Evolutionary conservation across 2,329 filamentous ascomycete genomes (phyloP), one percentile per base, ranked within the genome.

Genomic region (Cytospora mali): DNA sequence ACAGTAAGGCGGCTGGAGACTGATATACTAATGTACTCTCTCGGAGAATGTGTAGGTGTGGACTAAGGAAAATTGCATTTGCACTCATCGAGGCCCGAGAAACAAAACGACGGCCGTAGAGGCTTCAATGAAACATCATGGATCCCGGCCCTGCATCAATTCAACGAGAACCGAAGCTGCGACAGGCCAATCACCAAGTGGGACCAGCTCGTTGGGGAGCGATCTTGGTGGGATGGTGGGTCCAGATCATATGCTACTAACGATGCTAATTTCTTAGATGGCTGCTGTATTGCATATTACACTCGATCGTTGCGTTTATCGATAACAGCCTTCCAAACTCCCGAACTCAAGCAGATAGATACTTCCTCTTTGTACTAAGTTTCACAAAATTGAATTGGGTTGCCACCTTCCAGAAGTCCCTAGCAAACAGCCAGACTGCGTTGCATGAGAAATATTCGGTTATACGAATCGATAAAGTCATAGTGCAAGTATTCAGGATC

Each of bases 161-260:
- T 60, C 58, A 60, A 60, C 58, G 50, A 58, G 58, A 51, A 46
- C 51, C 31, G 55, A 65, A 52, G 42, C 51, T 49, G 46, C 54
- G 39, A 42, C 28, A 11, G 33, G 6, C 63, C 63, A 65, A 65
- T 62, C 55, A 65, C 6, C 18, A 16, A 46, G 60, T 31, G 18
- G 55, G 21, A 28, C 52, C 55, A 46, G 56, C 54, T 61, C 61
- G 63, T 65, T 65, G 63, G 63, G 62, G 54, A 59, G 46, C 59
- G 28, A 60, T 60, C 58, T 62, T 65, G 63, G 63, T 65, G 63
- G 61, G 63, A 62, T 58, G 63, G 63, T 62, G 63, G 63, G 60
- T 52, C 18, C 33, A 33, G 25, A n/a, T 16, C n/a, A 3, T 3
- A 46, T 46, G 42, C 42, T 10, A 21, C 42, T 46, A 46, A 46